Evolutionary conservation across 768 basidiomycete species (phyloP).

Genomic region (Lactifluus subvellereus): DNA sequence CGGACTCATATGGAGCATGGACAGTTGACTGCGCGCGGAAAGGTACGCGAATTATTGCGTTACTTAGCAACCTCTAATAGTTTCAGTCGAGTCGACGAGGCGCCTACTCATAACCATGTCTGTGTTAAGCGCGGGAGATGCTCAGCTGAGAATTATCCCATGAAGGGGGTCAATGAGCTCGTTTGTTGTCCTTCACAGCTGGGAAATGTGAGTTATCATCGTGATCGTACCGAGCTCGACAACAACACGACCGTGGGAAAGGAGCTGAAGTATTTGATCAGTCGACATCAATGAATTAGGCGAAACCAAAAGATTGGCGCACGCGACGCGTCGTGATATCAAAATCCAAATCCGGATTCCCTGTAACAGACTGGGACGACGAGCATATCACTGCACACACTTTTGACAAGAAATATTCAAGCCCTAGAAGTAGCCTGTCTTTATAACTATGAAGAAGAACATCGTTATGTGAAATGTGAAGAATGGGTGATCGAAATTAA

Average conservation of each 20-base stretch:
- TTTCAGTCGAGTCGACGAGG: neutral
- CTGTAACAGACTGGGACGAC: too few species aligned
- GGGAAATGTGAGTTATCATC: neutral
- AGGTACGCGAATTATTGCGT: constrained; percentile 6
- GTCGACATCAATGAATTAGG: neutral
- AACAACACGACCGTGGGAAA: neutral
- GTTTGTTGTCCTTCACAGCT: neutral
- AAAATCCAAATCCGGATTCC: neutral
- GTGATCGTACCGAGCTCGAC: neutral
- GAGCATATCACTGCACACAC: too few species aligned
- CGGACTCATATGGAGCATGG: neutral
- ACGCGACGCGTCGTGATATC: constrained; percentile 4
- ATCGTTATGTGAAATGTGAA: neutral
- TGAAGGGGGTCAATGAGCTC: neutral
- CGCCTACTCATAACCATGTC: neutral
- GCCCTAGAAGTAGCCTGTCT: neutral
- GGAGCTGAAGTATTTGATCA: neutral
- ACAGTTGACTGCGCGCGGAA: neutral
- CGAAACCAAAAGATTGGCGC: constrained; percentile 7
- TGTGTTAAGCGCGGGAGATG: neutral
- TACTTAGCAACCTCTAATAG: constrained; percentile 3
- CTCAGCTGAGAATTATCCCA: neutral
- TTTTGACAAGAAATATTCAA: too few species aligned
- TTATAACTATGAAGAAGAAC: neutral
- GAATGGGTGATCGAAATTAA: neutral